These are phyloP conservation scores for Sonneratia caseolaris DNA, from an alignment of 345 rosid genomes.

Conservation along the genomic window DNA sequence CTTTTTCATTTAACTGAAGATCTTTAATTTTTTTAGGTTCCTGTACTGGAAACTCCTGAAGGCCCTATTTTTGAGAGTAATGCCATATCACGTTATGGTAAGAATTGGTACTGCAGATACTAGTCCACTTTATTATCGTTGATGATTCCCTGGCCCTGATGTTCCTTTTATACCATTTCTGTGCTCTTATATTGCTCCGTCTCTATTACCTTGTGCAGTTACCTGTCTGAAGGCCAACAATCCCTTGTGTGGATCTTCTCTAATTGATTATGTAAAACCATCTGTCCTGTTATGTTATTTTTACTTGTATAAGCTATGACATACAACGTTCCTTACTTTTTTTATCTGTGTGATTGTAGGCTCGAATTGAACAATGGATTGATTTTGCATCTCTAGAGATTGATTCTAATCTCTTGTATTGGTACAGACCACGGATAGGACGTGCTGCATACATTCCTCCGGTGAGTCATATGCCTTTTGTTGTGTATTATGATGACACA, in stretches of 20 bases:
- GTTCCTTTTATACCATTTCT: background rate
- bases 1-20: background rate
- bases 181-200: background rate
- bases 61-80: slow-evolving; percentile 92
- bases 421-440: slow-evolving; percentile 64
- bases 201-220: slow-evolving; percentile 29
- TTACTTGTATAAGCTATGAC: background rate
- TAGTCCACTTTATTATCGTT: background rate
- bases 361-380: slow-evolving; percentile 87
- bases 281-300: background rate
- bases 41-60: slow-evolving; percentile 90
- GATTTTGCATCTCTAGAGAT: slow-evolving; percentile 73
- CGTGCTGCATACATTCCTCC: slow-evolving; percentile 51
- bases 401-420: slow-evolving; percentile 46
- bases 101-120: slow-evolving; percentile 1
- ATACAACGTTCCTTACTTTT: background rate
- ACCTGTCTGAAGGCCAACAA: slow-evolving; percentile 55
- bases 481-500: too few species aligned
- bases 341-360: slow-evolving; percentile 32
- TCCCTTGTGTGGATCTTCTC: slow-evolving; percentile 54
- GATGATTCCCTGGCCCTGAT: background rate
- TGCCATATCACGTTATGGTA: slow-evolving; percentile 89
- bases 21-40: slow-evolving; percentile 40
- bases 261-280: slow-evolving; percentile 59
- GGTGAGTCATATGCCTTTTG: slow-evolving; percentile 30